These are phyloP conservation scores for Vitis cinerea DNA, from an alignment of 164 flowering plant species.

Conservation along the genomic window DNA sequence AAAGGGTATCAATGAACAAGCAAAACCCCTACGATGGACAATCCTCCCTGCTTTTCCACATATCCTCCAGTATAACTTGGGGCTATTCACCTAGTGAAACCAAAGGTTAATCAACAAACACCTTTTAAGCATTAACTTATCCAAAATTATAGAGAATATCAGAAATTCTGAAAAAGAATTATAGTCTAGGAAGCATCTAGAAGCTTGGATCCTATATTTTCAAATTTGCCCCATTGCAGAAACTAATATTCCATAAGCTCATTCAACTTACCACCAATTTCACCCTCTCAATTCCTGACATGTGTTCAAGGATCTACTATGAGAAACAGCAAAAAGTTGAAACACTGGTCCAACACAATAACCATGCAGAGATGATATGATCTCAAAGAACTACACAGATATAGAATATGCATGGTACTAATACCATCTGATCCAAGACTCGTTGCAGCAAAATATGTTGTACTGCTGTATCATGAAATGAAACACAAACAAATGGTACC, in stretches of 20 bases:
- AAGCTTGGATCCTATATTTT: too few species aligned
- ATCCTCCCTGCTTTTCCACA: slow-evolving; percentile 8
- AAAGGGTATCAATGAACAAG: not conserved
- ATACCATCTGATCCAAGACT: not conserved
- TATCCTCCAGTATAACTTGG: slow-evolving; percentile 3
- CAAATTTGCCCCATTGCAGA: too few species aligned
- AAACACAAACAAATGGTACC: not conserved
- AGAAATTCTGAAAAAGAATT: slow-evolving; percentile 15
- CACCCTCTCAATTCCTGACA: not conserved
- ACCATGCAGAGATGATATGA: not conserved
- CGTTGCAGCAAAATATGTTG: not conserved
- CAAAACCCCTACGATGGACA: not conserved
- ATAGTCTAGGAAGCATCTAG: too few species aligned
- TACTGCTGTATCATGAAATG: not conserved
- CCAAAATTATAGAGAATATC: slow-evolving; percentile 9
- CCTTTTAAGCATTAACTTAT: slow-evolving; percentile 15
- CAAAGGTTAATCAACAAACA: slow-evolving; percentile 9
- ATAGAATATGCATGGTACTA: not conserved
- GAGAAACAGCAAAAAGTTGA: too few species aligned
- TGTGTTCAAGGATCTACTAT: not conserved
- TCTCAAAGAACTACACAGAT: not conserved
- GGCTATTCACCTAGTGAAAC: slow-evolving; percentile 17
- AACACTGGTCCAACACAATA: not conserved
- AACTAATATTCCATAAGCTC: not conserved
- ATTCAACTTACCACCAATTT: slow-evolving; percentile 4